Base-by-base conservation (phyloP, 176 grass and related monocot genomes). In the Microstegium vimineum region DNA sequence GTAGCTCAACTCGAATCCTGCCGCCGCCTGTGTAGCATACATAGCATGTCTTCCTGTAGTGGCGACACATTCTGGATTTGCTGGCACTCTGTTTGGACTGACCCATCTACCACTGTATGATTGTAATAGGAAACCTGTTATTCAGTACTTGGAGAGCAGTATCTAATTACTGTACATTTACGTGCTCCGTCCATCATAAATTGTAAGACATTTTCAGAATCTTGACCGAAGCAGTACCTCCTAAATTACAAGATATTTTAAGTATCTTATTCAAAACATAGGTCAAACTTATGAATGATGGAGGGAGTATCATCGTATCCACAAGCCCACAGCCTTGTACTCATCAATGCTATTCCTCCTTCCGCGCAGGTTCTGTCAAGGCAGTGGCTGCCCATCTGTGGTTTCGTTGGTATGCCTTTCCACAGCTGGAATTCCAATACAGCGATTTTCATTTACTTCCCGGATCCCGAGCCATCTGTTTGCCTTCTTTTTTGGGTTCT, bases 271-370 rank as follows among this genome's bases (percentile, higher is more conserved):
- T n/a, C n/a, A n/a, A n/a, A n/a, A n/a, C n/a, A n/a, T n/a, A n/a
- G n/a, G n/a, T n/a, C n/a, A n/a, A n/a, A n/a, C n/a, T n/a, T n/a
- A n/a, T n/a, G n/a, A n/a, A n/a, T n/a, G n/a, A n/a, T n/a, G n/a
- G n/a, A n/a, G n/a, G n/a, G n/a, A n/a, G n/a, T n/a, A n/a, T n/a
- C n/a, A n/a, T n/a, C n/a, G n/a, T n/a, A n/a, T n/a, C n/a, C n/a
- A n/a, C n/a, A n/a, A n/a, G n/a, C n/a, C n/a, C n/a, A n/a, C n/a
- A n/a, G n/a, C n/a, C n/a, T n/a, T n/a, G n/a, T n/a, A n/a, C n/a
- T n/a, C n/a, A n/a, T n/a, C n/a, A n/a, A n/a, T n/a, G n/a, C n/a
- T 62, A 81, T 73, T 89, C 71, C 69, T 67, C 61, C 17, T 69
- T 40, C 62, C 49, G 40, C 62, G 31, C 32, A 35, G 67, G 11